phyloP scores from a whole-genome alignment of 805 yeast species.

The Lachancea thermotolerans region DNA sequence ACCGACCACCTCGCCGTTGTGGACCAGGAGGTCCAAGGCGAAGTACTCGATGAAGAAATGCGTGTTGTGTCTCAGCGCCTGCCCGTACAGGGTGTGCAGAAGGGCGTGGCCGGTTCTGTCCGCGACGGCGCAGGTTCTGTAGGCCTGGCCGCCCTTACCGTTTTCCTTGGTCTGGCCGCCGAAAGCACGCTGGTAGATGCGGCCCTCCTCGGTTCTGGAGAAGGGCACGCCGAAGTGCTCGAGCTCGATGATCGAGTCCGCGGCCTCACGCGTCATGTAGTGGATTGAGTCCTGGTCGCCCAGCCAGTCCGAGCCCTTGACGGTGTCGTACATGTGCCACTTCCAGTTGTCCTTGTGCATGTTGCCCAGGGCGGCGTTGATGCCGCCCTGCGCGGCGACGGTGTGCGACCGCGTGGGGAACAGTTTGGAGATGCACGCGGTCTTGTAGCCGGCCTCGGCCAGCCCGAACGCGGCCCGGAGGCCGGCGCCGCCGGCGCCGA shows the following conservation, averaged over 20 bases:
- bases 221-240: constrained; percentile 99
- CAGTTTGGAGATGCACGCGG: constrained; percentile 93
- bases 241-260: constrained; percentile 87
- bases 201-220: constrained; percentile 93
- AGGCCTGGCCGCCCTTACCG: constrained; percentile 99
- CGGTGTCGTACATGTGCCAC: constrained; percentile 99
- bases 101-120: constrained; percentile 98
- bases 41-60: constrained; percentile 97
- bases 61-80: constrained; percentile 92
- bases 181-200: constrained; percentile 97
- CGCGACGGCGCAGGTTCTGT: constrained; percentile 99
- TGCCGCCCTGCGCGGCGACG: constrained; percentile 99
- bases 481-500: constrained; percentile 99
- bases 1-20: constrained; percentile 95
- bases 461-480: constrained; percentile 96
- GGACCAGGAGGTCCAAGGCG: constrained; percentile 89
- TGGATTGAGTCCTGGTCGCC: constrained; percentile 99
- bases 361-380: constrained; percentile 96
- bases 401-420: constrained; percentile 99
- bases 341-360: constrained; percentile 99
- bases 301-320: constrained; percentile 98
- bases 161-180: constrained; percentile 95
- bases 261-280: constrained; percentile 98
- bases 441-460: constrained; percentile 94
- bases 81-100: constrained; percentile 93